These are phyloP conservation scores for Amanita fuliginea DNA, from an alignment of 768 basidiomycete genomes.

Conservation along the genomic window DNA sequence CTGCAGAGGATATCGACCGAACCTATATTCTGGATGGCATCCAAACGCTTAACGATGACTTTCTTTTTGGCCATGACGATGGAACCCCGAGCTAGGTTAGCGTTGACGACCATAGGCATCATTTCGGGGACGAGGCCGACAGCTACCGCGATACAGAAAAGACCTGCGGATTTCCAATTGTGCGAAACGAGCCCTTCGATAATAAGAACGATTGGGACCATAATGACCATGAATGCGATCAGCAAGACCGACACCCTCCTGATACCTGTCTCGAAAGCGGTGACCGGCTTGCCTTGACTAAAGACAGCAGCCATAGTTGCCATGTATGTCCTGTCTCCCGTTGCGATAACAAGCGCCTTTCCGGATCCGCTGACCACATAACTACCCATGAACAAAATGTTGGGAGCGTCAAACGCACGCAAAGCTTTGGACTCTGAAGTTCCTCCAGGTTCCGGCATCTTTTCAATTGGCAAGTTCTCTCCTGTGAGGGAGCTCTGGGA, in stretches of 20 bases:
- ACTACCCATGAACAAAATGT: constrained; percentile 22
- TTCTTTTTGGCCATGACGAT: constrained; percentile 43
- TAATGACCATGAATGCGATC: constrained; percentile 5
- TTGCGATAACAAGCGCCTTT: constrained; percentile 18
- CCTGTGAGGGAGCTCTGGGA: constrained; percentile 25
- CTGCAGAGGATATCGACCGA: constrained; percentile 46
- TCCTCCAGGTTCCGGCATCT: constrained; percentile 11
- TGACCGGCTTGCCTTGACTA: constrained; percentile 19
- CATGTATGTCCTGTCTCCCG: constrained; percentile 22
- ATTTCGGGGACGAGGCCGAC: constrained; percentile 31
- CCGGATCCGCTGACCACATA: constrained; percentile 22
- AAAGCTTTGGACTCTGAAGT: constrained; percentile 12
- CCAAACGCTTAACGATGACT: constrained; percentile 52
- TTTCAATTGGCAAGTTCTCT: constrained; percentile 23
- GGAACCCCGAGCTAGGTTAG: constrained; percentile 50
- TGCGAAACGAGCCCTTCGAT: neutral
- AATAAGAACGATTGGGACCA: neutral
- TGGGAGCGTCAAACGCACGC: constrained; percentile 19
- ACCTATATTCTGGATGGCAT: constrained; percentile 52
- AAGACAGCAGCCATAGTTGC: constrained; percentile 23
- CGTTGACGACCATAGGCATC: constrained; percentile 36
- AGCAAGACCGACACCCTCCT: constrained; percentile 15
- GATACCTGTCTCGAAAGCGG: constrained; percentile 21
- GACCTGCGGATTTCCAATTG: constrained; percentile 5
- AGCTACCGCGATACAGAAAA: constrained; percentile 25